Base-by-base conservation (phyloP, 164 flowering plant species). In the Aristolochia californica region DNA sequence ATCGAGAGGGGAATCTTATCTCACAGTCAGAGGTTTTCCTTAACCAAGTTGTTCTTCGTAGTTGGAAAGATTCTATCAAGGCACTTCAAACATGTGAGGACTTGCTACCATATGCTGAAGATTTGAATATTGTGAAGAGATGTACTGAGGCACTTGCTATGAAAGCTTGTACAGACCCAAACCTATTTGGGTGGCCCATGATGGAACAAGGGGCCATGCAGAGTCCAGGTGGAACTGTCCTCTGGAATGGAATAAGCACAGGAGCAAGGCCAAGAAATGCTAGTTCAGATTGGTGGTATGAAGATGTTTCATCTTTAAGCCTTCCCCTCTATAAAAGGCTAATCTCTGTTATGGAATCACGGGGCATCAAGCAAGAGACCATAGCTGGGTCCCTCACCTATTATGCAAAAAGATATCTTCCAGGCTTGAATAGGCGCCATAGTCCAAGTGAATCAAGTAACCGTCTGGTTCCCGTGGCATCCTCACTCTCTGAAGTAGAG, bases 201-300 rank as follows among this genome's bases (percentile, higher is more conserved):
- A 60, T 72, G 76, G 98, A 88, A 62, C 84, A 73, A 34, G 82
- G 94, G 23, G 85, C 89, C 21, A 79, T 87, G 89, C 97, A 87
- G 71, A 91, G 95, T 62, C 96, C 95, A 2, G 95, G 96, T 48
- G 98, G 93, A 22, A 88, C 88, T 67, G 80, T 88, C 17, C 57
- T 91, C 60, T 88, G 98, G 98, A 91, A 91, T 67, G 98, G 98
- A 40, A 88, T 91, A 27, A 86, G 95, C 72, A 88, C 96, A 0
- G 96, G 96, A 25, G 97, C 96, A 56, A 76, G 86, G 58, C 87
- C 85, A 24, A 83, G 73, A 63, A 76, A 79, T 58, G 57, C 79
- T 5, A 80, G 78, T 61, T 73, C 84, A 52, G 95, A 88, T 73
- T 91, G 98, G 98, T 91, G 98, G 98, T 88, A 86, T 48, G 95